A percentile compares a stretch with the other conserved stretches of the same genome.
Evolutionary conservation across 1,284 basidiomycete species (phyloP).

Genomic region (Ustilago curta): DNA sequence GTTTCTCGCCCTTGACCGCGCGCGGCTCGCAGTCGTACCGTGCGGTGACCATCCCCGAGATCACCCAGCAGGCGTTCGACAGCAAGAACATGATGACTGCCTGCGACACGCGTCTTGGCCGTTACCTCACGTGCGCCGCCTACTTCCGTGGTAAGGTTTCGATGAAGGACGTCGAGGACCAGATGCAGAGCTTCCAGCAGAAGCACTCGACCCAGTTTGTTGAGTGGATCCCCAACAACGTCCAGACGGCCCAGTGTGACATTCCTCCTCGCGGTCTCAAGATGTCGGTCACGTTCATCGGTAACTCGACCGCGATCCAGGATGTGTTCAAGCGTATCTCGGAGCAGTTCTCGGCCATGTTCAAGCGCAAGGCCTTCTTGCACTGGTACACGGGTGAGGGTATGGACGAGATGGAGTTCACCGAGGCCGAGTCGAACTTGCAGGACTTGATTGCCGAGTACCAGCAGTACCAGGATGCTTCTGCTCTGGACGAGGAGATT

Average conservation of each 20-base stretch:
- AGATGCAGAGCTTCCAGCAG: constrained; percentile 68
- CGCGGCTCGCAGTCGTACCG: constrained; percentile 73
- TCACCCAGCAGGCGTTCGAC: constrained; percentile 67
- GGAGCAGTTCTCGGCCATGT: constrained; percentile 68
- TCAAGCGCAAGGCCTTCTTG: constrained; percentile 70
- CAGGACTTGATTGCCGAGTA: constrained; percentile 71
- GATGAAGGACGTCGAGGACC: constrained; percentile 71
- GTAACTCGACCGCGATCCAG: constrained; percentile 69
- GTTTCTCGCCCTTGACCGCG: constrained; percentile 69
- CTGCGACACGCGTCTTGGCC: constrained; percentile 76
- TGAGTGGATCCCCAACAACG: constrained; percentile 70
- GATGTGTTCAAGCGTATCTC: constrained; percentile 69
- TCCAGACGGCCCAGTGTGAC: constrained; percentile 68
- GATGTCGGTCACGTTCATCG: constrained; percentile 70
- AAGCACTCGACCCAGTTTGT: constrained; percentile 67
- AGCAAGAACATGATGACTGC: constrained; percentile 74
- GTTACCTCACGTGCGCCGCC: constrained; percentile 72
- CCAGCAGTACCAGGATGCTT: constrained; percentile 71
- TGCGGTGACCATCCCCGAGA: constrained; percentile 66
- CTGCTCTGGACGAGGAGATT: constrained; percentile 71
- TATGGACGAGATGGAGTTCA: constrained; percentile 71
- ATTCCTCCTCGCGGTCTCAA: constrained; percentile 67
- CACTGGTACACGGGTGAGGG: constrained; percentile 71
- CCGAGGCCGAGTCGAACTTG: constrained; percentile 70
- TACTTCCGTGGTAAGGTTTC: constrained; percentile 67